Evolutionary conservation across 2,329 filamentous ascomycete genomes (phyloP).

Genomic region (Chaetomium strumarium): DNA sequence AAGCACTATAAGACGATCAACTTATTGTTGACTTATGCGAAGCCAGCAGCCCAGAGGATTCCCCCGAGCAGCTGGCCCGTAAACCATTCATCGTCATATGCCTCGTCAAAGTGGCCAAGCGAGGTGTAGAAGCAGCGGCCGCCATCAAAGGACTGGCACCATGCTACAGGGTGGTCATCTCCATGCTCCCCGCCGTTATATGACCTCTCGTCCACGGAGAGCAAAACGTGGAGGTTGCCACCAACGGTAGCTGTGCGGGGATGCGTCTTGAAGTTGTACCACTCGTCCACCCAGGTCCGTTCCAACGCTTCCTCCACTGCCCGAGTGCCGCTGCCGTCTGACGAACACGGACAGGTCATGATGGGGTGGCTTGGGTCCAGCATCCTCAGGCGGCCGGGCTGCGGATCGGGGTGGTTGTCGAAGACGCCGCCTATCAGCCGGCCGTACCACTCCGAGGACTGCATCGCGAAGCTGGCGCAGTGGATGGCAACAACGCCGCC

Average conservation of each 20-base stretch:
- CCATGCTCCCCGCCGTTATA: conserved; percentile 34
- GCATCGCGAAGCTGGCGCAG: conserved; percentile 33
- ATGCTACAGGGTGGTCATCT: conserved; percentile 35
- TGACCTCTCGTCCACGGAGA: conserved; percentile 32
- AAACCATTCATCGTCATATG: conserved; percentile 33
- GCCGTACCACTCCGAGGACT: conserved; percentile 33
- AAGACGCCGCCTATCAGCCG: conserved; percentile 36
- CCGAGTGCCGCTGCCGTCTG: conserved; percentile 5
- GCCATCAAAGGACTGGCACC: conserved; percentile 36
- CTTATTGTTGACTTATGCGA: neutral
- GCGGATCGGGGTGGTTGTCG: conserved; percentile 34
- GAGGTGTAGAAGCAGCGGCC: conserved; percentile 37
- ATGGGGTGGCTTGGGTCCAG: conserved; percentile 30
- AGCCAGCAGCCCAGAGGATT: conserved; percentile 25
- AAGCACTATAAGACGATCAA: no score
- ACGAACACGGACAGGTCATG: conserved; percentile 16
- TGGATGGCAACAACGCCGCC: conserved; percentile 39
- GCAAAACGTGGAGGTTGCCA: conserved; percentile 29
- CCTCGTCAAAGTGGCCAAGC: conserved; percentile 37
- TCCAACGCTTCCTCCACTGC: conserved; percentile 4
- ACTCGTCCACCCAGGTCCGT: conserved; percentile 36
- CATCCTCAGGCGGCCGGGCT: conserved; percentile 28
- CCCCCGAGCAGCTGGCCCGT: conserved; percentile 24
- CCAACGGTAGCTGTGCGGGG: conserved; percentile 18
- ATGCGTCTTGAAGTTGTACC: conserved; percentile 37